Base-by-base conservation (phyloP, 257 asterid species). In the Gentiana dahurica region DNA sequence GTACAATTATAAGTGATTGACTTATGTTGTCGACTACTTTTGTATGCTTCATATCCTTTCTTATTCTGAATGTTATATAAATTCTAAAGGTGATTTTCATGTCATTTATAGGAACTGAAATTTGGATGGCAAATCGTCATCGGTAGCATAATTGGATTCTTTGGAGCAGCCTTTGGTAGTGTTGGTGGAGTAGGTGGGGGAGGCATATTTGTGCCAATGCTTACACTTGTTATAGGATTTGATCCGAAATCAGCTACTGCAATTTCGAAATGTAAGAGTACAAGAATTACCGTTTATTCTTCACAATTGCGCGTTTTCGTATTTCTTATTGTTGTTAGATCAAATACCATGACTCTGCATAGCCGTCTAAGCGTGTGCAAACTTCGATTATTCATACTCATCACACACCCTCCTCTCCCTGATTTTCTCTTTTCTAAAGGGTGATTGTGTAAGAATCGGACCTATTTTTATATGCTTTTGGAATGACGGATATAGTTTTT, bases 161-260 rank as follows among this genome's bases (percentile, higher is more conserved):
- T 78, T 61, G 98, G 98, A 63, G 98, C 96, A 45, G 92, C 98
- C 54, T 87, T 91, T 65, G 98, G 98, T 57, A 91, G 98, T 54
- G 98, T 91, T 1, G 98, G 98, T 10, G 98, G 98, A 51, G 96
- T 91, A 59, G 98, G 98, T 0, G 98, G 98, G 1, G 98, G 98
- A 2, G 98, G 98, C 63, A 91, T 91, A 65, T 91, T 82, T 2
- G 96, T 91, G 44, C 98, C 98, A 12, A 91, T 91, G 98, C 98
- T 91, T 54, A 74, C 86, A 62, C 78, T 91, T 32, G 60, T 91
- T 70, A 38, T 91, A 58, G 98, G 98, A 55, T 91, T 91, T 48
- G 98, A 91, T 72, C 76, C 98, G 33, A 91, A 91, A 73, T 87
- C 98, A 45, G 83, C 98, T 0, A 85, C 98, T 61, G 98, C 98